Conservation (phyloP, 202 grass and related monocot species). For the Eragrostis tef region DNA sequence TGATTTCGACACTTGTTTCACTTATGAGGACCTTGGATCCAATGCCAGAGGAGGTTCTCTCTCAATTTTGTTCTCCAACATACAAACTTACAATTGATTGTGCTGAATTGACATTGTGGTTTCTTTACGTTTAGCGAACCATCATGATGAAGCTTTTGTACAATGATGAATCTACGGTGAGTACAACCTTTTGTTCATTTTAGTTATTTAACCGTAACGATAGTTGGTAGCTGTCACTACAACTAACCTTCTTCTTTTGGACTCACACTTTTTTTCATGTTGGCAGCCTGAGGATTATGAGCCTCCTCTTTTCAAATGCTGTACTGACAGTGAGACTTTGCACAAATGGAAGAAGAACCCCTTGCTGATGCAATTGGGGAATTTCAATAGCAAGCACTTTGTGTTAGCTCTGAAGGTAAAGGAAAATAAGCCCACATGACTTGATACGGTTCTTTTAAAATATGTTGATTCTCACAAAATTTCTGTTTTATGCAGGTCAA, state of each 20-base stretch:
- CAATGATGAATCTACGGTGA: conserved; percentile 86
- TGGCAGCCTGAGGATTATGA: conserved; percentile 93
- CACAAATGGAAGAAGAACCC: conserved; percentile 91
- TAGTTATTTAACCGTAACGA: background rate
- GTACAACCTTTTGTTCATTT: conserved; percentile 40
- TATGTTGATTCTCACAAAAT: conserved; percentile 38
- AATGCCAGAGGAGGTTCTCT: conserved; percentile 87
- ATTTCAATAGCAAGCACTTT: conserved; percentile 95
- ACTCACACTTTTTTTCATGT: conserved; percentile 26
- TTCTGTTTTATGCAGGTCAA: conserved; percentile 73
- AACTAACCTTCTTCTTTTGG: conserved; percentile 11
- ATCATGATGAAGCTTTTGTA: conserved; percentile 98
- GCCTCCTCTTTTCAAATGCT: conserved; percentile 90
- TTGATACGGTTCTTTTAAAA: no score
- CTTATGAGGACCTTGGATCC: conserved; percentile 96
- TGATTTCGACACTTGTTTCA: conserved; percentile 88
- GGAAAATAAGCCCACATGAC: background rate
- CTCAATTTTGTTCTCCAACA: background rate
- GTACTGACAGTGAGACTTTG: conserved; percentile 71
- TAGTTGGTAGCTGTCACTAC: background rate
- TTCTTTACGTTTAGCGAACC: conserved; percentile 64
- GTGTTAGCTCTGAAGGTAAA: conserved; percentile 92
- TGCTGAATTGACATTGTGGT: conserved; percentile 34
- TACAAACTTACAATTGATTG: conserved; percentile 34
- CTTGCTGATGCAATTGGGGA: conserved; percentile 93